Evolutionary conservation across 768 basidiomycete species (phyloP).

Genomic region (Dioszegia aurantiaca): DNA sequence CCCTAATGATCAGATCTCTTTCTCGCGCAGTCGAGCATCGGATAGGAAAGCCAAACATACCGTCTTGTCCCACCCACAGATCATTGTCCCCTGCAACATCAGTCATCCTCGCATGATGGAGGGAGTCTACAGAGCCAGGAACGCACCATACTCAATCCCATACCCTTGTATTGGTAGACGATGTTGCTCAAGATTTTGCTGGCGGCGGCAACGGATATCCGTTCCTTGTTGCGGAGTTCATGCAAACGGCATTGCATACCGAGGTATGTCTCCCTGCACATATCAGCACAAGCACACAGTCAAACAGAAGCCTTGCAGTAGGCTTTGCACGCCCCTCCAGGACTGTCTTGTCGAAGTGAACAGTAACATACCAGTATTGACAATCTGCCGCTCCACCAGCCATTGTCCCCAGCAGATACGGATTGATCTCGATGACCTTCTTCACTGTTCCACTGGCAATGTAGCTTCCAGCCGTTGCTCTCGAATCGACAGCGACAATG

Average conservation of each 20-base stretch:
- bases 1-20: slow-evolving; percentile 58
- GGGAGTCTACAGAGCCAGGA: neutral
- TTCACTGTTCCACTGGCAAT: slow-evolving; percentile 95
- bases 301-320: too few species aligned
- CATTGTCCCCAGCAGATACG: slow-evolving; percentile 98
- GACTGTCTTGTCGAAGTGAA: too few species aligned
- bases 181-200: slow-evolving; percentile 96
- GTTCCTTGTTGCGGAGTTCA: slow-evolving; percentile 89
- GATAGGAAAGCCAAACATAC: slow-evolving; percentile 59
- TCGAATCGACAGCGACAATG: slow-evolving; percentile 98
- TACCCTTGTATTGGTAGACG: slow-evolving; percentile 96
- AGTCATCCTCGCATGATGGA: too few species aligned
- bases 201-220: slow-evolving; percentile 98
- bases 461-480: slow-evolving; percentile 96
- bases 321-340: too few species aligned
- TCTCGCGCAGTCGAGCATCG: neutral
- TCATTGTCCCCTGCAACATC: slow-evolving; percentile 94
- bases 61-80: slow-evolving; percentile 99
- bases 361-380: slow-evolving; percentile 49
- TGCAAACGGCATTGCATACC: slow-evolving; percentile 96
- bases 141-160: slow-evolving; percentile 97
- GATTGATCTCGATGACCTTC: slow-evolving; percentile 99
- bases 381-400: slow-evolving; percentile 91
- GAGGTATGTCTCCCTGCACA: slow-evolving; percentile 96
- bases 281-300: too few species aligned